Conservation (phyloP, 2,329 filamentous ascomycete species). For the Stachybotrys echinatus region DNA sequence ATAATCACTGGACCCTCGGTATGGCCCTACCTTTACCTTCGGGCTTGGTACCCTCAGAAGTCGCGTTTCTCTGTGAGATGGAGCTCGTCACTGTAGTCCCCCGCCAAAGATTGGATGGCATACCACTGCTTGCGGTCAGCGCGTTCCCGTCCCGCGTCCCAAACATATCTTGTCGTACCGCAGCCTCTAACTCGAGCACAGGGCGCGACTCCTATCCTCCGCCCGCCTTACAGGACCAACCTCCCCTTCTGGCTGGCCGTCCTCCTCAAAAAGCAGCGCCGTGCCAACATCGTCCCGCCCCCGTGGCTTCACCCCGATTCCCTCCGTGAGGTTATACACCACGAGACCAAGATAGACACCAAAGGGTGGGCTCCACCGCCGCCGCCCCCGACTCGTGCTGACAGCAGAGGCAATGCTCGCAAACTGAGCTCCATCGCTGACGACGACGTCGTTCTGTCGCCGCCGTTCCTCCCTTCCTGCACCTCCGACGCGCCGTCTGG, state of each 20-base stretch:
- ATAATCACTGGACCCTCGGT: no score
- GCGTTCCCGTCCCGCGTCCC: conserved; percentile 11
- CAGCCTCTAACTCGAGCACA: conserved; percentile 31
- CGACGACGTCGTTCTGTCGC: conserved; percentile 40
- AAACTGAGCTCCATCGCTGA: conserved; percentile 20
- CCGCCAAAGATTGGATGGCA: conserved; percentile 80
- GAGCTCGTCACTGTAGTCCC: conserved; percentile 91
- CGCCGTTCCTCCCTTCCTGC: conserved; percentile 76
- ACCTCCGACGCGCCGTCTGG: conserved; percentile 63
- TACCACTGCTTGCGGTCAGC: conserved; percentile 80
- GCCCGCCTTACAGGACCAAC: conserved; percentile 73
- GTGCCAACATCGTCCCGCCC: conserved; percentile 88
- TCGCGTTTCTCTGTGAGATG: conserved; percentile 96
- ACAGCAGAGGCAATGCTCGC: conserved; percentile 37
- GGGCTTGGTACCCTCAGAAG: conserved; percentile 75
- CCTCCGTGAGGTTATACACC: conserved; percentile 70
- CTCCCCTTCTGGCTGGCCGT: conserved; percentile 93
- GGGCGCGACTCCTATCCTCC: conserved; percentile 72
- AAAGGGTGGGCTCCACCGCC: conserved; percentile 75
- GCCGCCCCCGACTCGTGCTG: conserved; percentile 51
- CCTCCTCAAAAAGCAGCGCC: conserved; percentile 87
- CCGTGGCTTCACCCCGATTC: conserved; percentile 79
- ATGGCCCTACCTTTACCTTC: conserved; percentile 48
- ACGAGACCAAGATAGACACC: conserved; percentile 69
- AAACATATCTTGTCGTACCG: background rate